Percentiles rank a stretch among this genome's conserved stretches.
These are phyloP conservation scores for Akanthomyces muscarius DNA, from an alignment of 2,329 filamentous ascomycete species.

Conservation along the genomic window DNA sequence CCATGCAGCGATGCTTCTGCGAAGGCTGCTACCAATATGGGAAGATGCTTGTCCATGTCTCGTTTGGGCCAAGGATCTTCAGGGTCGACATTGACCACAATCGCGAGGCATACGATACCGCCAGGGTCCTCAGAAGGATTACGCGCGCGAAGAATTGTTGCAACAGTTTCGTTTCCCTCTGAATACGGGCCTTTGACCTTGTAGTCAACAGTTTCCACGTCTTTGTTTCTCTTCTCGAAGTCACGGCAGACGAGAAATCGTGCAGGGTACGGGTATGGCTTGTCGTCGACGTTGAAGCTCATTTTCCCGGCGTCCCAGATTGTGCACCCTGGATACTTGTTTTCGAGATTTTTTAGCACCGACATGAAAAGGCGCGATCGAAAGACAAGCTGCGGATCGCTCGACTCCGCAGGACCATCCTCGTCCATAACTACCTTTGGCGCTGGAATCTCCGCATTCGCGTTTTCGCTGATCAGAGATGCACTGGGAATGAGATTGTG, in stretches of 20 bases:
- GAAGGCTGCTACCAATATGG: not conserved
- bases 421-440: not conserved
- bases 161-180: not conserved
- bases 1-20: not conserved
- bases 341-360: not conserved
- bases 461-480: not conserved
- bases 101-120: not conserved
- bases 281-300: not conserved
- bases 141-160: not conserved
- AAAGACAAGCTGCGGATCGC: not conserved
- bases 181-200: not conserved
- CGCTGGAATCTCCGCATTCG: not conserved
- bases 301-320: slow-evolving; percentile 6
- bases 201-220: not conserved
- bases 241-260: not conserved
- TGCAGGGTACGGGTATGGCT: not conserved
- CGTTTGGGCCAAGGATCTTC: not conserved
- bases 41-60: not conserved
- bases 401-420: no score
- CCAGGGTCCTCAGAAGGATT: not conserved
- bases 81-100: not conserved
- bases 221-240: not conserved
- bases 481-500: not conserved
- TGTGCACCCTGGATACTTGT: slow-evolving; percentile 3
- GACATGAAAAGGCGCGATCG: not conserved